Evolutionary conservation across 2,329 filamentous ascomycete genomes (phyloP).

Genomic region (Leptoxyphium fumago): DNA sequence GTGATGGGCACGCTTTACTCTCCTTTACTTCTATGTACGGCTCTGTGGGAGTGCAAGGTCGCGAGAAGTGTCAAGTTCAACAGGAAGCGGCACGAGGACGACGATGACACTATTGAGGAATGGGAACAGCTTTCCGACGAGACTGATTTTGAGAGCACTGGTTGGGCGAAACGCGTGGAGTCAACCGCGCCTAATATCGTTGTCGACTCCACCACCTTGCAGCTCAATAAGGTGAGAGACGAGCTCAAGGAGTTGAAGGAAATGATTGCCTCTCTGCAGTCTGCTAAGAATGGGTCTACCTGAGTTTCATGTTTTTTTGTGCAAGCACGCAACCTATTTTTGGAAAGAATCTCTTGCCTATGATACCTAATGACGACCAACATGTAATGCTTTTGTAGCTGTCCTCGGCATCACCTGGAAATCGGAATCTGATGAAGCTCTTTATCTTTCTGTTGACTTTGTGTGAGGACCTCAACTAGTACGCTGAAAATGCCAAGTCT

Average conservation of each 20-base stretch:
- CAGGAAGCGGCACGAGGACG: constrained; percentile 64
- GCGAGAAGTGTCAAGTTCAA: constrained; percentile 41
- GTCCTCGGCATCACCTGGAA: too few species aligned
- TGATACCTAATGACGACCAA: too few species aligned
- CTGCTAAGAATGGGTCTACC: background rate
- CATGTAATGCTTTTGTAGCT: too few species aligned
- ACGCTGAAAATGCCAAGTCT: too few species aligned
- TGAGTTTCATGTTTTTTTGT: background rate
- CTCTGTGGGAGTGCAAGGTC: constrained; percentile 37
- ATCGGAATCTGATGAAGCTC: too few species aligned
- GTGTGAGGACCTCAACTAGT: too few species aligned
- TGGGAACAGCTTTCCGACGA: constrained; percentile 73
- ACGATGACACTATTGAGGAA: constrained; percentile 78
- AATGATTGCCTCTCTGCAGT: constrained; percentile 7
- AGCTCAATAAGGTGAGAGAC: constrained; percentile 34
- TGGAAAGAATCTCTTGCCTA: too few species aligned
- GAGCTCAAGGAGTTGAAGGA: constrained; percentile 32
- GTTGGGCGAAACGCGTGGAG: constrained; percentile 70
- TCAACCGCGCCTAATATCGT: constrained; percentile 69
- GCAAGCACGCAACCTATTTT: too few species aligned
- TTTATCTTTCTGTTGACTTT: too few species aligned
- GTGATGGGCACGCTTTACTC: constrained; percentile 80
- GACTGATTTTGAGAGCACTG: constrained; percentile 67
- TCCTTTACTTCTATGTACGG: constrained; percentile 66
- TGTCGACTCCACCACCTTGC: constrained; percentile 59